Evolutionary conservation across 2,329 filamentous ascomycete species (phyloP).

Genomic region (Periconia sp.): DNA sequence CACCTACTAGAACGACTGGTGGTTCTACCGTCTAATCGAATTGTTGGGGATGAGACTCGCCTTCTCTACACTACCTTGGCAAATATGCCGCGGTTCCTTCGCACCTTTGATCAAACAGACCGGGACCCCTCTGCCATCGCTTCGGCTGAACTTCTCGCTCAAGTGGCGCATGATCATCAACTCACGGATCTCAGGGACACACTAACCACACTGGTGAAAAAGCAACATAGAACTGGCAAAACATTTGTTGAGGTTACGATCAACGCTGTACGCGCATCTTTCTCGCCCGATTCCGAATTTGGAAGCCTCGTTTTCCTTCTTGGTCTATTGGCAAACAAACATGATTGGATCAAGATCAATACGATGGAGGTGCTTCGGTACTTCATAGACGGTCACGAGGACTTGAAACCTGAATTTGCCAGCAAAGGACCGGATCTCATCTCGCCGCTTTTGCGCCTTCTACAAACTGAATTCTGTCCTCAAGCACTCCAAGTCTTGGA

Average conservation of each 20-base stretch:
- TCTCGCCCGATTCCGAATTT: slow-evolving; percentile 81
- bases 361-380: slow-evolving; percentile 87
- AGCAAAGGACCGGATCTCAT: slow-evolving; percentile 93
- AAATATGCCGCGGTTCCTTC: slow-evolving; percentile 85
- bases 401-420: slow-evolving; percentile 86
- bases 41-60: slow-evolving; percentile 81
- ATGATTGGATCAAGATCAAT: slow-evolving; percentile 87
- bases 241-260: slow-evolving; percentile 79
- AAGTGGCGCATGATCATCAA: slow-evolving; percentile 72
- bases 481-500: slow-evolving; percentile 90
- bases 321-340: slow-evolving; percentile 84
- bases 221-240: slow-evolving; percentile 65
- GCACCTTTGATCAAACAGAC: slow-evolving; percentile 69
- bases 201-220: slow-evolving; percentile 69
- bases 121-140: slow-evolving; percentile 53
- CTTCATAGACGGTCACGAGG: slow-evolving; percentile 86
- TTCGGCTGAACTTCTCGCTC: slow-evolving; percentile 69
- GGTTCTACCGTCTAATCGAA: slow-evolving; percentile 72
- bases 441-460: slow-evolving; percentile 81
- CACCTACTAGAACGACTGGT: slow-evolving; percentile 77
- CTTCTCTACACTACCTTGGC: slow-evolving; percentile 85
- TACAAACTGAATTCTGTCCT: slow-evolving; percentile 93
- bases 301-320: slow-evolving; percentile 86
- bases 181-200: slow-evolving; percentile 68
- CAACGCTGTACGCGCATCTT: slow-evolving; percentile 72